Percentiles rank a stretch among this genome's conserved stretches.
Evolutionary conservation across 1,284 basidiomycete genomes (phyloP).

Genomic region (Ustilago trichophora): DNA sequence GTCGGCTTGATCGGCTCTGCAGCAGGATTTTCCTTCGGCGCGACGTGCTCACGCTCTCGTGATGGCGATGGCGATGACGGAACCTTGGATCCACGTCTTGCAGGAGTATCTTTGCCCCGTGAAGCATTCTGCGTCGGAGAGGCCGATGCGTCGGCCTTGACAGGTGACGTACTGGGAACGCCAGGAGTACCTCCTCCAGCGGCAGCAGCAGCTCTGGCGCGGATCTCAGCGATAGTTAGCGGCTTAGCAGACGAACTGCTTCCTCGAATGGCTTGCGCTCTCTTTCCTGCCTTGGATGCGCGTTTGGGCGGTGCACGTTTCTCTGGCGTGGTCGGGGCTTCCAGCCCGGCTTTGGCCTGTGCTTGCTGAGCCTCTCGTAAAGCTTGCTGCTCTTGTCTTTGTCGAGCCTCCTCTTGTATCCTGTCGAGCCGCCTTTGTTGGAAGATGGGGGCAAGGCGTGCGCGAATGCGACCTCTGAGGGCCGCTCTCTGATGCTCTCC

Average conservation of each 20-base stretch:
- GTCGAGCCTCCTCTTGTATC: background rate
- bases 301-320: conserved; percentile 18
- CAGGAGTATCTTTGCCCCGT: no score
- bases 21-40: no score
- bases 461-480: conserved; percentile 18
- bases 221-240: conserved; percentile 36
- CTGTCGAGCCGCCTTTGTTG: conserved; percentile 5
- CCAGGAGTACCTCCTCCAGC: background rate
- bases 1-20: background rate
- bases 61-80: no score
- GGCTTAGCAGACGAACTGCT: conserved; percentile 16
- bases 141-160: background rate
- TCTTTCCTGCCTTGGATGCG: conserved; percentile 23
- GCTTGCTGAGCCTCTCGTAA: background rate
- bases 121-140: background rate
- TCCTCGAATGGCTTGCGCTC: conserved; percentile 34
- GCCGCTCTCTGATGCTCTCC: conserved; percentile 8
- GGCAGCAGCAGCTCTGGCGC: conserved; percentile 21
- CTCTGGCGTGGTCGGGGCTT: conserved; percentile 1
- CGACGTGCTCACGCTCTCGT: no score
- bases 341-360: background rate
- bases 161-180: background rate
- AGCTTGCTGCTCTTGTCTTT: background rate
- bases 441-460: conserved; percentile 11
- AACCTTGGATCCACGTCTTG: no score